Evolutionary conservation across 75 land plant genomes (phyloP), one percentile per base, ranked within the genome.

Genomic region (Pinus albicaulis): DNA sequence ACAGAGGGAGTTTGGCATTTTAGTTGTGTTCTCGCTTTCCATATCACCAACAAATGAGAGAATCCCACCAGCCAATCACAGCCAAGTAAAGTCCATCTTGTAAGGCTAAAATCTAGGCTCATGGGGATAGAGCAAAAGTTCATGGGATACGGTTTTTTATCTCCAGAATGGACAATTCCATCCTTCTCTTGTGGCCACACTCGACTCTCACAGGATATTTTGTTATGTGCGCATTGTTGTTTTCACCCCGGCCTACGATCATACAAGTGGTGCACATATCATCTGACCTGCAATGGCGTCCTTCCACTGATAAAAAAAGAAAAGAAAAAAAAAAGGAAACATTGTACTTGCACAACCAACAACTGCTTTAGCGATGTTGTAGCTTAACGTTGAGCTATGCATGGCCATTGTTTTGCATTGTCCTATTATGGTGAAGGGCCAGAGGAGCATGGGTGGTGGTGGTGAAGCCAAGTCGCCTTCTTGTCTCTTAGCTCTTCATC

Each of bases 191-290:
- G n/a, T 41, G n/a, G 71, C 71, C 71, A 41, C 71, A 41, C 52
- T 41, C 52, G n/a, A 17, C 14, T 23, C 71, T 68, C 23, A 41
- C 53, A 48, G 53, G 53, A 48, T 48, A 48, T 48, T 48, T 48
- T 41, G 41, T 38, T 38, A 38, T 3, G 20, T 66, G 16, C 12
- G 17, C 34, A 31, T 24, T 36, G 31, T 20, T 64, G 17, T 68
- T 22, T 68, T 38, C 41, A 38, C 53, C 12, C 8, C 0, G 38
- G 44, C 48, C 14, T 20, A 44, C 15, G 34, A 36, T 41, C 68
- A 68, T 38, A 68, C 48, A 68, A 41, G 48, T 68, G 71, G 71
- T 44, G 38, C 71, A 68, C 24, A 68, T 68, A 44, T 41, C 71
- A 17, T 23, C 41, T 41, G 53, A 11, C 53, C 53, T 48, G 53